phyloP scores from a whole-genome alignment of 768 basidiomycete species.

The Boletus edulis region DNA sequence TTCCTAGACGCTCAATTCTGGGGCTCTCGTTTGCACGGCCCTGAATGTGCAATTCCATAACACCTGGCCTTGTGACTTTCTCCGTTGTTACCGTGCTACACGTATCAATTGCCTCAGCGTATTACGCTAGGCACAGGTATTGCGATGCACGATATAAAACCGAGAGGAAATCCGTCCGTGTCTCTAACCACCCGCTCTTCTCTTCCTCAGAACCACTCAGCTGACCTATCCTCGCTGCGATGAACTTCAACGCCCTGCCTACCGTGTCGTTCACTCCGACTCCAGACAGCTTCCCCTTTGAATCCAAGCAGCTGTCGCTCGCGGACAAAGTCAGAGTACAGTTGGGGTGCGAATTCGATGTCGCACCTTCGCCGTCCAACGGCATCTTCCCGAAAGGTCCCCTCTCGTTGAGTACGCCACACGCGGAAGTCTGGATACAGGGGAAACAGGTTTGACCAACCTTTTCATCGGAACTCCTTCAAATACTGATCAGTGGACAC shows the following conservation, averaged over 20 bases:
- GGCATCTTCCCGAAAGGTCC: constrained; percentile 42
- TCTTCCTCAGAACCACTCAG: background rate
- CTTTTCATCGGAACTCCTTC: background rate
- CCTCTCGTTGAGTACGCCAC: constrained; percentile 40
- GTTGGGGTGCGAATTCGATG: constrained; percentile 33
- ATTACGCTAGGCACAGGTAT: constrained; percentile 2
- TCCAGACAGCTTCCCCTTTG: constrained; percentile 36
- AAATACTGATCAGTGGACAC: constrained; percentile 7
- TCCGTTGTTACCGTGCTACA: constrained; percentile 13
- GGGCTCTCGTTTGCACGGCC: constrained; percentile 19
- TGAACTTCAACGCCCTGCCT: constrained; percentile 29
- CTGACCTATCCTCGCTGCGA: background rate
- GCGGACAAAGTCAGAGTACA: constrained; percentile 26
- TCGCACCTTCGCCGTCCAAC: constrained; percentile 30
- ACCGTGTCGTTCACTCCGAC: constrained; percentile 35
- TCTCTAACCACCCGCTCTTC: background rate
- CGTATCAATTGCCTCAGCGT: background rate
- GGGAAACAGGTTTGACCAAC: constrained; percentile 37
- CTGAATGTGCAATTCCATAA: constrained; percentile 17
- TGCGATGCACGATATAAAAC: constrained; percentile 23
- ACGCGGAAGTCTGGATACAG: constrained; percentile 48
- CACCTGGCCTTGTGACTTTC: constrained; percentile 8
- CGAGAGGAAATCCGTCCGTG: background rate
- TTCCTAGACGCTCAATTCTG: constrained; percentile 14
- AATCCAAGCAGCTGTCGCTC: constrained; percentile 37